A percentile compares a stretch with the other conserved stretches of the same genome.
Evolutionary conservation across 768 basidiomycete genomes (phyloP).

Genomic region (Agrocybe pediades): DNA sequence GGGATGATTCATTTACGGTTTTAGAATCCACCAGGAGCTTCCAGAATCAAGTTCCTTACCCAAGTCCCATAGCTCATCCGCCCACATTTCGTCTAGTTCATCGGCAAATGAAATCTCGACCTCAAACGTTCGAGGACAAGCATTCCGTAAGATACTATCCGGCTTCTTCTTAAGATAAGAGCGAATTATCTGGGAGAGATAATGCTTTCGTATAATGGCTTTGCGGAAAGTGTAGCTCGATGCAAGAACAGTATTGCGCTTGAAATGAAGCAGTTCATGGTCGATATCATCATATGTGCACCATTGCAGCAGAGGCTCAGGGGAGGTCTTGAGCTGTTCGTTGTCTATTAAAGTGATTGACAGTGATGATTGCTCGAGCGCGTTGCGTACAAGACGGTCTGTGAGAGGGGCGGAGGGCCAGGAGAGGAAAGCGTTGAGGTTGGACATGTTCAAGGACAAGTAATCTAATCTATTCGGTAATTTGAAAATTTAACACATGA

Average conservation of each 20-base stretch:
- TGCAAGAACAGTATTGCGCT: conserved; percentile 56
- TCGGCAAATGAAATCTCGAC: conserved; percentile 89
- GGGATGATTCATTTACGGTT: conserved; percentile 56
- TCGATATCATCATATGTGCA: conserved; percentile 87
- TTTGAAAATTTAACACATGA: conserved; percentile 12
- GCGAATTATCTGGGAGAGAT: conserved; percentile 73
- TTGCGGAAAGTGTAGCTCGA: conserved; percentile 91
- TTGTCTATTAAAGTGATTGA: conserved; percentile 14
- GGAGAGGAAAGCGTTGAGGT: conserved; percentile 33
- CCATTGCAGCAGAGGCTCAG: conserved; percentile 64
- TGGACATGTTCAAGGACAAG: conserved; percentile 4
- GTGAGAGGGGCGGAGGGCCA: conserved; percentile 57
- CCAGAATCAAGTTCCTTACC: conserved; percentile 55
- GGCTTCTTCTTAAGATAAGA: conserved; percentile 59
- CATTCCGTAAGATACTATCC: conserved; percentile 21
- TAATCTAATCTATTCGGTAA: conserved; percentile 9
- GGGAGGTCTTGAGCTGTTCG: conserved; percentile 9
- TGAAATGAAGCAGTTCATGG: conserved; percentile 65
- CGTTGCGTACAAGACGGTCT: conserved; percentile 42
- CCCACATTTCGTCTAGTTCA: conserved; percentile 92
- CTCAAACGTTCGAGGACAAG: conserved; percentile 77
- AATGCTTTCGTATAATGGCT: conserved; percentile 93
- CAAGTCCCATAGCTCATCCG: conserved; percentile 92
- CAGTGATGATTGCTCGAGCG: conserved; percentile 30
- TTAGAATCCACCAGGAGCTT: conserved; percentile 87